Evolutionary conservation across 805 yeast genomes (phyloP), one percentile per base, ranked within the genome.

Genomic region (Ogataea kodamae): DNA sequence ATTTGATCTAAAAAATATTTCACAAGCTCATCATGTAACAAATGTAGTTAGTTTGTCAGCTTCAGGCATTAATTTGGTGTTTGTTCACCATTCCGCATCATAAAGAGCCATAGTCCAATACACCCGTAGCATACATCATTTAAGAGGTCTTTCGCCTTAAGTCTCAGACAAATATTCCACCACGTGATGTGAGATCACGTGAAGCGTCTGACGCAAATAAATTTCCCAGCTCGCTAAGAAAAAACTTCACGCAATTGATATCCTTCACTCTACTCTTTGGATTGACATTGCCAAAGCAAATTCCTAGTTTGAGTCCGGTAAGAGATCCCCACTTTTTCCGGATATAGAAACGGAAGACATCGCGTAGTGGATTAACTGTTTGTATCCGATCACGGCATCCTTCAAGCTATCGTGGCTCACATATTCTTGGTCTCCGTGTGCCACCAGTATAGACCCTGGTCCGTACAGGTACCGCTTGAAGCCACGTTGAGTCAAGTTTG

Each of bases 371-470:
- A 71, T 61, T 41, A 77, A 49, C 24, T 49, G 54, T 48, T 70
- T 69, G 61, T 73, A 75, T 8, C 78, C 84, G 1, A 54, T 68
- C 12, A 79, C 72, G 6, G 81, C 75, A 13, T 59, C 56, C 7
- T 57, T 37, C 35, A 79, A 57, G 44, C 75, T 78, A 4, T 48
- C 49, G 23, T 69, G 58, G 3, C 67, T 63, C 11, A 78, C 71
- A 38, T 55, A 69, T 55, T 78, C 85, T 35, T 72, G 53, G 36
- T 67, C 77, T 6, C 75, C 67, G 46, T 78, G 84, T 0, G 84
- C 84, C 22, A 72, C 76, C 20, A 59, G 63, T 30, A 78, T 77
- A 2, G 77, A 58, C 3, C 87, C 87, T 3, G 86, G 84, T 0
- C 86, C 87, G 45, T 76, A 79, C 6, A 79, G 56, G 46, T 74